A percentile compares a stretch with the other conserved stretches of the same genome.
phyloP scores from a whole-genome alignment of 441 rosid species.

The Populus hybrid region DNA sequence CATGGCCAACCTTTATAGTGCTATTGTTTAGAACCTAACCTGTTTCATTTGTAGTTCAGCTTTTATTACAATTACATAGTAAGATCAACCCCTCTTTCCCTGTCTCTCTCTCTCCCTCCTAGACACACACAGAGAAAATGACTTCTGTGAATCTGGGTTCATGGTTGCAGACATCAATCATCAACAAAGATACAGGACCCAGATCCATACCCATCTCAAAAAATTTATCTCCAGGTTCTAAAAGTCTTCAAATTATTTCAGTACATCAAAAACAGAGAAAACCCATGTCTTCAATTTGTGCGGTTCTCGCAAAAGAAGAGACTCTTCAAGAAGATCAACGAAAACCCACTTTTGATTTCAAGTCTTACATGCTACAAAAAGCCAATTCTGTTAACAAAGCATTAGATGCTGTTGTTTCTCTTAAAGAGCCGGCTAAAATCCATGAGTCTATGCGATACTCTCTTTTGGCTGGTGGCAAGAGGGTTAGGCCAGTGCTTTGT shows the following conservation, averaged over 20 bases:
- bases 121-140: slow-evolving; percentile 30
- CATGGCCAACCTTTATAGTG: background rate
- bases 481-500: slow-evolving; percentile 72
- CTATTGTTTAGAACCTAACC: background rate
- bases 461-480: slow-evolving; percentile 75
- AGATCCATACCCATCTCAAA: slow-evolving; percentile 25
- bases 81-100: background rate
- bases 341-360: slow-evolving; percentile 59
- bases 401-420: slow-evolving; percentile 51
- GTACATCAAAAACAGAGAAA: slow-evolving; percentile 14
- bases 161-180: slow-evolving; percentile 37
- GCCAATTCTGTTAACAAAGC: slow-evolving; percentile 60
- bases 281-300: slow-evolving; percentile 34
- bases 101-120: background rate
- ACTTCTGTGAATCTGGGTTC: slow-evolving; percentile 44
- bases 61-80: background rate
- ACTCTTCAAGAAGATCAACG: slow-evolving; percentile 34
- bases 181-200: slow-evolving; percentile 36
- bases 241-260: slow-evolving; percentile 14
- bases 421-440: slow-evolving; percentile 61
- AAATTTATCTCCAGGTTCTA: slow-evolving; percentile 1
- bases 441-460: slow-evolving; percentile 92
- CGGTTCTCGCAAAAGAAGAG: slow-evolving; percentile 44
- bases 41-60: background rate
- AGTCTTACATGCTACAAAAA: slow-evolving; percentile 55